phyloP scores from a whole-genome alignment of 2,329 filamentous ascomycete genomes.

The Colletotrichum godetiae region DNA sequence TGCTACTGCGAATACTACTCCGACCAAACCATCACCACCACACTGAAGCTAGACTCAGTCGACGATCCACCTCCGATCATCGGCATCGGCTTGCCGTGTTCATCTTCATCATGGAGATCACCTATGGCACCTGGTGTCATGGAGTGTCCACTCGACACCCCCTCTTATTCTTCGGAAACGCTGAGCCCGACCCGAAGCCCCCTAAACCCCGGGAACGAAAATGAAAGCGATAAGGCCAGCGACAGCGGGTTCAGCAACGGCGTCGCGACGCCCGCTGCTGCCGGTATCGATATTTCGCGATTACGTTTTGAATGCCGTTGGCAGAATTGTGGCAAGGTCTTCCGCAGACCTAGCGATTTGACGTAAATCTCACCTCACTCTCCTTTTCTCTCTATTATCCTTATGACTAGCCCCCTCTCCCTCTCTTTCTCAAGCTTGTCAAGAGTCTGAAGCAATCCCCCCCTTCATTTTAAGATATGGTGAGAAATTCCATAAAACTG shows the following conservation, averaged over 20 bases:
- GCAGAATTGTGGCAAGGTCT: constrained; percentile 33
- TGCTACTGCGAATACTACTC: constrained; percentile 36
- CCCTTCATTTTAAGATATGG: background rate
- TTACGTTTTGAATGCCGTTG: constrained; percentile 33
- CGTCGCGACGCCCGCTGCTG: constrained; percentile 11
- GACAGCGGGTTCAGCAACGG: constrained; percentile 21
- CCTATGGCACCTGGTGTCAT: constrained; percentile 38
- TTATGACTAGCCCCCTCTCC: background rate
- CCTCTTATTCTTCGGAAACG: constrained; percentile 36
- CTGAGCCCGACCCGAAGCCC: constrained; percentile 36
- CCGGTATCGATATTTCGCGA: constrained; percentile 26
- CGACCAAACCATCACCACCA: constrained; percentile 1
- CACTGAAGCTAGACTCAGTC: constrained; percentile 28
- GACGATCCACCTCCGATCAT: constrained; percentile 24
- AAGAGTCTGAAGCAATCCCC: background rate
- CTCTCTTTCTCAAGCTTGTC: background rate
- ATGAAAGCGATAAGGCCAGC: constrained; percentile 34
- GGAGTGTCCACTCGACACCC: constrained; percentile 37
- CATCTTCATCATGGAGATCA: constrained; percentile 34
- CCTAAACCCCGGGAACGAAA: constrained; percentile 27
- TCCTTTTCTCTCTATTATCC: background rate
- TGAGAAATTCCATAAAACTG: constrained; percentile 3
- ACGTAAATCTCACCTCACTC: constrained; percentile 31
- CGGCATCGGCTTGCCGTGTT: background rate
- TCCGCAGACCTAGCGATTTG: constrained; percentile 35